Evolutionary conservation across 352 stramenopile species (phyloP).

Genomic region (Peronospora destructor): DNA sequence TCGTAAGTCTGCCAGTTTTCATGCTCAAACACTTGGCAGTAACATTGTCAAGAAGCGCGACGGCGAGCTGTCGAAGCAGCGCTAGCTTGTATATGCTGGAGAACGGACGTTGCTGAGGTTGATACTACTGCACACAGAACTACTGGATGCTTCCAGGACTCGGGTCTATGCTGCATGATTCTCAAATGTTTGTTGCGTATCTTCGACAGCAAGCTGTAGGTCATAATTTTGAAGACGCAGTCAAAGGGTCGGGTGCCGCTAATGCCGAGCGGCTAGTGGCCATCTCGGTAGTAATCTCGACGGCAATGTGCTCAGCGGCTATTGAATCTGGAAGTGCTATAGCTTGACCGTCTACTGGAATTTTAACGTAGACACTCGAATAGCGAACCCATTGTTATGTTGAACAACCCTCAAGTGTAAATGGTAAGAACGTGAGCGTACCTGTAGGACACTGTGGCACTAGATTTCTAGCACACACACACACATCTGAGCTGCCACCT

Average conservation of each 20-base stretch:
- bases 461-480: conserved; percentile 32
- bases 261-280: conserved; percentile 1
- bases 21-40: conserved; percentile 48
- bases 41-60: conserved; percentile 37
- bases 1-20: conserved; percentile 59
- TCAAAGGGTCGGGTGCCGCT: conserved; percentile 14
- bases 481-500: conserved; percentile 23
- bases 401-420: conserved; percentile 83
- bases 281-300: conserved; percentile 18
- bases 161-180: conserved; percentile 86
- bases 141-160: conserved; percentile 88
- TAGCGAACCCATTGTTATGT: conserved; percentile 94
- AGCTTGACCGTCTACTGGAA: conserved; percentile 87
- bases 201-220: conserved; percentile 83
- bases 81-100: conserved; percentile 54
- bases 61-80: conserved; percentile 71
- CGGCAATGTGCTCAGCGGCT: conserved; percentile 27
- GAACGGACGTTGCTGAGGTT: conserved; percentile 94
- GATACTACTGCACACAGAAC: conserved; percentile 90
- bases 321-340: conserved; percentile 28
- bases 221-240: conserved; percentile 38
- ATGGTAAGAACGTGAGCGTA: conserved; percentile 91
- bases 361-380: conserved; percentile 88
- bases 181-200: conserved; percentile 81
- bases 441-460: conserved; percentile 46